Evolutionary conservation across 495 filamentous ascomycete species (phyloP).

Genomic region (Penicillium coffeae): DNA sequence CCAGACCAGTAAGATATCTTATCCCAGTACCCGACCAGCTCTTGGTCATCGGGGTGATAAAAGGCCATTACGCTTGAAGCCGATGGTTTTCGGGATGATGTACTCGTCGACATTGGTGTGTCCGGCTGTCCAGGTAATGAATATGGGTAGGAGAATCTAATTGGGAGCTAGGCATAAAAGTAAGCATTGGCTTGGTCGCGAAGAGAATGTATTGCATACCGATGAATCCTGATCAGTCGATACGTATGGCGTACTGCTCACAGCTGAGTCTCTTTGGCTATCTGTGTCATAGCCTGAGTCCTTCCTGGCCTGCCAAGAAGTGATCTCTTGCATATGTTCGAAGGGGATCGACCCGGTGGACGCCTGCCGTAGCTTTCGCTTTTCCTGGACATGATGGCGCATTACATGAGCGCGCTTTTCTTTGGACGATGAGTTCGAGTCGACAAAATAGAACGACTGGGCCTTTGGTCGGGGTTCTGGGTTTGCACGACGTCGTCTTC

Average conservation of each 20-base stretch:
- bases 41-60: constrained; percentile 22
- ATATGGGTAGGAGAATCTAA: constrained; percentile 12
- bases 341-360: constrained; percentile 17
- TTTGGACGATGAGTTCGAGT: constrained; percentile 40
- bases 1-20: constrained; percentile 46
- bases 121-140: constrained; percentile 8
- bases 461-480: constrained; percentile 22
- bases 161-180: constrained; percentile 14
- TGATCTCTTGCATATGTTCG: constrained; percentile 16
- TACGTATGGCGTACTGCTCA: constrained; percentile 1
- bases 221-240: constrained; percentile 10
- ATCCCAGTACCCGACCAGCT: constrained; percentile 36
- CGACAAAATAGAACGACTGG: constrained; percentile 45
- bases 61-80: constrained; percentile 27
- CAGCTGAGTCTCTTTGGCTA: not conserved
- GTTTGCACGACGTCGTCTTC: constrained; percentile 24
- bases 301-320: constrained; percentile 21
- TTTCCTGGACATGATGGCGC: constrained; percentile 48
- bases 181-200: not conserved
- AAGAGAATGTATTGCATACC: constrained; percentile 16
- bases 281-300: constrained; percentile 11
- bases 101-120: constrained; percentile 27
- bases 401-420: constrained; percentile 49
- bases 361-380: constrained; percentile 35
- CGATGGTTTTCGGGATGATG: constrained; percentile 35